Evolutionary conservation across 768 basidiomycete species (phyloP).

Genomic region (Lactarius hengduanensis): DNA sequence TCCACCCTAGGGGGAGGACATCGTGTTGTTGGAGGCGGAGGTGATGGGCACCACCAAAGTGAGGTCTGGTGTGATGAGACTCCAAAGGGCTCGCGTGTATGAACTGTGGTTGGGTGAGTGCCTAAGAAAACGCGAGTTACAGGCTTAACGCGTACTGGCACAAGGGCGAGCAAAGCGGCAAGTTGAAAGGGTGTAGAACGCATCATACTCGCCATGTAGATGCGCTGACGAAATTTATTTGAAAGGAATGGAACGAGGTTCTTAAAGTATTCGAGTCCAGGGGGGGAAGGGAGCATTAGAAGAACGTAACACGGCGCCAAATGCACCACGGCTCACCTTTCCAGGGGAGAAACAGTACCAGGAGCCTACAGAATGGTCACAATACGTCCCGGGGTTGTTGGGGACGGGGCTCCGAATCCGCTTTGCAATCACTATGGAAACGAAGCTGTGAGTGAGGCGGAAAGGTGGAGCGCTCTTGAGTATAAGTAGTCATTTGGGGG

Average conservation of each 20-base stretch:
- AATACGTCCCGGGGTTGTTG: background rate
- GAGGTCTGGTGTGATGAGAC: conserved; percentile 2
- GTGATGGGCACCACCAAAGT: conserved; percentile 4
- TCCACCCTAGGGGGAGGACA: conserved; percentile 55
- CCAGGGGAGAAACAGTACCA: conserved; percentile 11
- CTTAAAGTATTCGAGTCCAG: conserved; percentile 9
- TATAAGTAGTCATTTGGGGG: background rate
- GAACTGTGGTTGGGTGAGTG: conserved; percentile 1
- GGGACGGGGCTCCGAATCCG: background rate
- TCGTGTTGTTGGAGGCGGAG: conserved; percentile 8
- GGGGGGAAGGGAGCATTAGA: conserved; percentile 1
- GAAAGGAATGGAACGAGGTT: background rate
- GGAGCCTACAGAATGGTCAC: conserved; percentile 1
- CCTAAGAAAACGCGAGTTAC: background rate
- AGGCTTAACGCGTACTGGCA: conserved; percentile 9
- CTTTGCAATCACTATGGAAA: conserved; percentile 9
- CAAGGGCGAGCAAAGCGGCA: background rate
- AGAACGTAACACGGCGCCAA: background rate
- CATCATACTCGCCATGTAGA: conserved; percentile 16
- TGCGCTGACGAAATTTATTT: background rate
- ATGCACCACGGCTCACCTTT: conserved; percentile 8
- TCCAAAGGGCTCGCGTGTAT: background rate
- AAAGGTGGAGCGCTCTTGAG: conserved; percentile 3
- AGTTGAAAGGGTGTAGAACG: conserved; percentile 11
- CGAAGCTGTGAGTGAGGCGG: background rate